phyloP scores from a whole-genome alignment of 2,329 filamentous ascomycete species.

The Cladosporium sphaerospermum region DNA sequence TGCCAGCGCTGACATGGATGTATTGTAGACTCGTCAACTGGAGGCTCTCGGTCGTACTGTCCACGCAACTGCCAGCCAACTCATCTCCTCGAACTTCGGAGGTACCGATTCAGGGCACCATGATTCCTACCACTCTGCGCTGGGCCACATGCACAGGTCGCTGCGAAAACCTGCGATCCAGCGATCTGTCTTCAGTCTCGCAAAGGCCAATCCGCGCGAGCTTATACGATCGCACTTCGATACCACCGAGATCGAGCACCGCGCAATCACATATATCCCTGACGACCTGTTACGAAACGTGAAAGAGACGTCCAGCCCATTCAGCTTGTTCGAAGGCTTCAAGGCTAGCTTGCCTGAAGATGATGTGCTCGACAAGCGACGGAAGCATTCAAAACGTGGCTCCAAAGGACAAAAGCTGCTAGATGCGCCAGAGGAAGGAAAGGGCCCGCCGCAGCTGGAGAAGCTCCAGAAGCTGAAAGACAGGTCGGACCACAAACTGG shows the following conservation, averaged over 20 bases:
- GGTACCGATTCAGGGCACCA: slow-evolving; percentile 35
- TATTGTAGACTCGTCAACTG: slow-evolving; percentile 67
- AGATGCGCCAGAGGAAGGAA: slow-evolving; percentile 52
- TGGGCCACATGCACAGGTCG: slow-evolving; percentile 85
- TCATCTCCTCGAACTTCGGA: slow-evolving; percentile 53
- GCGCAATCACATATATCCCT: slow-evolving; percentile 78
- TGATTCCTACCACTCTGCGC: slow-evolving; percentile 73
- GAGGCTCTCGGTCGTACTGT: slow-evolving; percentile 94
- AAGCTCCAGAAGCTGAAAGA: slow-evolving; percentile 76
- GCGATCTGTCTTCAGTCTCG: slow-evolving; percentile 83
- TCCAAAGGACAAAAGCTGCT: slow-evolving; percentile 73
- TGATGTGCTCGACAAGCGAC: slow-evolving; percentile 48
- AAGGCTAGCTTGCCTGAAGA: slow-evolving; percentile 78
- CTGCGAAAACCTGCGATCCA: slow-evolving; percentile 78
- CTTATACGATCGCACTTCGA: slow-evolving; percentile 88
- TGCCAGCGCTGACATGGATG: neutral
- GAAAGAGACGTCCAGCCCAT: slow-evolving; percentile 76
- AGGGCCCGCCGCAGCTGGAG: slow-evolving; percentile 60
- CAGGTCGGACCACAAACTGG: slow-evolving; percentile 73
- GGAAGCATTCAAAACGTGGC: slow-evolving; percentile 59
- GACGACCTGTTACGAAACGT: slow-evolving; percentile 88
- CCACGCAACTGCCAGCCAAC: slow-evolving; percentile 82
- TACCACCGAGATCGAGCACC: slow-evolving; percentile 85
- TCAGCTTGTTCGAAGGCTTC: slow-evolving; percentile 95
- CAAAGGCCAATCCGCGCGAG: slow-evolving; percentile 86